Evolutionary conservation across 2,329 filamentous ascomycete species (phyloP), one percentile per base, ranked within the genome.

Genomic region (Elsinoe fawcettii): DNA sequence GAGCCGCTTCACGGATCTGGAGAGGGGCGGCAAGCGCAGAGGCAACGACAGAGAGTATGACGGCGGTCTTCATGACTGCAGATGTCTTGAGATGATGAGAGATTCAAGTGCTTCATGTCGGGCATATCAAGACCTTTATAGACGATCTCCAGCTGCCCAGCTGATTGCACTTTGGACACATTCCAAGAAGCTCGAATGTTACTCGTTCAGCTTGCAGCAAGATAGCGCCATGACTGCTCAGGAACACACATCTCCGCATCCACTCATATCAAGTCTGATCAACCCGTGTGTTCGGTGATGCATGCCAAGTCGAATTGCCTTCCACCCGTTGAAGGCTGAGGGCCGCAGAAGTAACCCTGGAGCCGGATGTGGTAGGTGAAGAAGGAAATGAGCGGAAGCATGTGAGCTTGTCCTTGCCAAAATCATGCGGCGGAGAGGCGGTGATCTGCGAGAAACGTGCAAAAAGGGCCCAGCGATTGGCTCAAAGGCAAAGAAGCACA

Each of bases 31-130:
- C 49, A 53, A 53, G 30, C 30, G 49, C 49, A 36, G 49, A 36
- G n/a, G 30, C 49, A 53, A 53, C 32, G 49, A 53, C 11, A 30
- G 49, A 53, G n/a, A 53, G 32, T n/a, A 53, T 32, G 49, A 53
- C 16, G 49, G 49, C 32, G 32, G 49, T 53, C 49, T 53, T 53
- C 49, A 53, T 53, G 49, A 14, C 37, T 36, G 41, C 14, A 8
- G 44, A 30, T 49, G 44, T 32, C n/a, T 32, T 49, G 44, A 25
- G n/a, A 49, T 34, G 44, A n/a, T 30, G 16, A 32, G 23, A 30
- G 6, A 8, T 23, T 23, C 12, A 11, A n/a, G 5, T 30, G 2
- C 16, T 9, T 30, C 27, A 20, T 8, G 23, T 20, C n/a, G 44
- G 44, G 44, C 44, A 49, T 30, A 11, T 8, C 27, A n/a, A 37